phyloP scores from a whole-genome alignment of 202 grass and related monocot species.

The Carex sylvatica region DNA sequence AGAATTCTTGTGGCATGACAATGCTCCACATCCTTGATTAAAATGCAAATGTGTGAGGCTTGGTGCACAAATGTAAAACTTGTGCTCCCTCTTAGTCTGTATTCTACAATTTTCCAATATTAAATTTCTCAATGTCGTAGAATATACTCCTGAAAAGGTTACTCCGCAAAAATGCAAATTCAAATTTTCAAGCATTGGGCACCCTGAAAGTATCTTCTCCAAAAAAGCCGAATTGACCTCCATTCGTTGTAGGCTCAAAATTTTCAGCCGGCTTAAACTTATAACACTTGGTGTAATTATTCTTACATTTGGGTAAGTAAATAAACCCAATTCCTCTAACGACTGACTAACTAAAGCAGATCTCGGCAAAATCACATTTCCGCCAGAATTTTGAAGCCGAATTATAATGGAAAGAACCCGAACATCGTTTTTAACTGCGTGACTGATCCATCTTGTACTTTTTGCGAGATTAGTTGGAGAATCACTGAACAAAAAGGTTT shows the following conservation, averaged over 20 bases:
- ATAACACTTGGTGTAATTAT: constrained; percentile 22
- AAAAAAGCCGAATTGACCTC: constrained; percentile 4
- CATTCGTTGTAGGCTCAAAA: constrained; percentile 22
- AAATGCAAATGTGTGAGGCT: constrained; percentile 20
- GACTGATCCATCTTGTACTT: constrained; percentile 26
- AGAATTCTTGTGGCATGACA: background rate
- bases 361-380: constrained; percentile 31
- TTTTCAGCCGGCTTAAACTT: constrained; percentile 8
- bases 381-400: constrained; percentile 1
- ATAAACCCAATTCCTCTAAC: constrained; percentile 15
- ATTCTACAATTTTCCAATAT: constrained; percentile 29
- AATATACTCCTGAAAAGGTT: constrained; percentile 17
- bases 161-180: constrained; percentile 18
- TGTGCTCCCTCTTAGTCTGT: constrained; percentile 3
- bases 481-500: constrained; percentile 14
- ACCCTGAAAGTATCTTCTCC: constrained; percentile 20
- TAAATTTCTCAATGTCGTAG: constrained; percentile 16
- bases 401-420: constrained; percentile 13
- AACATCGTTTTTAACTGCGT: constrained; percentile 17
- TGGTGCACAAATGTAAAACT: constrained; percentile 9
- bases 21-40: constrained; percentile 16
- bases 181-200: constrained; percentile 10
- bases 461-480: constrained; percentile 15
- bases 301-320: constrained; percentile 12
- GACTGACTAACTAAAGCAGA: background rate